Evolutionary conservation across 805 yeast genomes (phyloP), one percentile per base, ranked within the genome.

Genomic region (Candida ponderosae): DNA sequence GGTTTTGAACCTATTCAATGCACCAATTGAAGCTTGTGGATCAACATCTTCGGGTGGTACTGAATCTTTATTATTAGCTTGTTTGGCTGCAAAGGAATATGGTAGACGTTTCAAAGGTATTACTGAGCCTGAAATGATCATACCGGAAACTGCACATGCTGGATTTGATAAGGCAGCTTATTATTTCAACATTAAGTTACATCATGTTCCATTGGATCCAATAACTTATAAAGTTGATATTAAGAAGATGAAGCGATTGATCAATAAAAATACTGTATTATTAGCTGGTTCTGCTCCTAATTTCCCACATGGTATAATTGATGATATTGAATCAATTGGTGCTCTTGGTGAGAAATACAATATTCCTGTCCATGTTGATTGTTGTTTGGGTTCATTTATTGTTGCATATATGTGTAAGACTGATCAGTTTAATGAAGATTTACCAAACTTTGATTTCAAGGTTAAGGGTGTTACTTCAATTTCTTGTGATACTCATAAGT

Each of bases 401-500:
- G 84, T 87, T 31, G 79, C 96, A 2, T 87, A 81, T 52, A 72
- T 84, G 63, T 78, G 75, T 41, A 73, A 74, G 40, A 73, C 87
- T 3, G 83, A 83, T 3, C 66, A 61, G 35, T 63, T 59, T 26
- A 83, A 83, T 3, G 66, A 61, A 35, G 63, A 59, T 26, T 36
- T 65, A 7, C 63, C 67, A 27, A 53, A 63, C 11, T 89, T 90
- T 61, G 97, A 93, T 57, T 90, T 90, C 63, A 66, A 90, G 45
- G 69, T 87, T 3, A 81, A 86, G 1, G 93, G 93, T 24, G 97
- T 93, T n/a, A 93, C 97, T 1, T 88, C 97, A 3, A 90, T 90
- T 40, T 85, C 96, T n/a, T 93, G 97, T 62, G 98, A 90, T 57
- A 90, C 98, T n/a, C 98, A 90, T 67, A 90, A 90, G 60, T 90